These are phyloP conservation scores for Wickerhamiella brachini DNA, from an alignment of 805 yeast species.

Conservation along the genomic window DNA sequence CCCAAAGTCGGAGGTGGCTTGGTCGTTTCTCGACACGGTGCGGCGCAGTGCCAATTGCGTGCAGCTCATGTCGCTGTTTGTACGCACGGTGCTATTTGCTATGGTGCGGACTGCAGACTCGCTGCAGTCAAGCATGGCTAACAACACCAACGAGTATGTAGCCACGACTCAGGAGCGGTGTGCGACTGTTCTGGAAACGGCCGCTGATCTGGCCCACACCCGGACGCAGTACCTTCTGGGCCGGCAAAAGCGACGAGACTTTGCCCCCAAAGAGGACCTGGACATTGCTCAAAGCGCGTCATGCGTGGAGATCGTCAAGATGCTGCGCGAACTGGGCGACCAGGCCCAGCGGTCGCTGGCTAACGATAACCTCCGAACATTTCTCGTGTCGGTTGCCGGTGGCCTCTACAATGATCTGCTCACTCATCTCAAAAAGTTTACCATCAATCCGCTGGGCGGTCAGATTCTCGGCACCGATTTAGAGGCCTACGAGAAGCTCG, in stretches of 20 bases:
- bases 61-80: constrained; percentile 53
- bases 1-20: constrained; percentile 25
- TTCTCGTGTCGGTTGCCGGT: constrained; percentile 44
- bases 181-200: constrained; percentile 48
- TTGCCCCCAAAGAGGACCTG: constrained; percentile 32
- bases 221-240: constrained; percentile 39
- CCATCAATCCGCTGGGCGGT: constrained; percentile 73
- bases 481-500: constrained; percentile 50
- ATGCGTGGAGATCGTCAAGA: constrained; percentile 47
- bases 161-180: constrained; percentile 47
- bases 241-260: constrained; percentile 68
- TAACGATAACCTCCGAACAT: constrained; percentile 35
- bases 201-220: constrained; percentile 38
- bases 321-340: constrained; percentile 32
- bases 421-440: constrained; percentile 60
- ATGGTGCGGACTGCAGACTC: constrained; percentile 48
- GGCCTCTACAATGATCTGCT: constrained; percentile 44
- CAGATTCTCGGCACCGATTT: constrained; percentile 69
- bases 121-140: constrained; percentile 44
- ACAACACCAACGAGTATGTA: constrained; percentile 37
- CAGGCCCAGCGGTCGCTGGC: constrained; percentile 29
- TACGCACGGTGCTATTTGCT: constrained; percentile 64
- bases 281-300: constrained; percentile 42
- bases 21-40: constrained; percentile 37
- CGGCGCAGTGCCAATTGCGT: constrained; percentile 45